Evolutionary conservation across 2,329 filamentous ascomycete genomes (phyloP).

Genomic region (Microdochium bolleyi): DNA sequence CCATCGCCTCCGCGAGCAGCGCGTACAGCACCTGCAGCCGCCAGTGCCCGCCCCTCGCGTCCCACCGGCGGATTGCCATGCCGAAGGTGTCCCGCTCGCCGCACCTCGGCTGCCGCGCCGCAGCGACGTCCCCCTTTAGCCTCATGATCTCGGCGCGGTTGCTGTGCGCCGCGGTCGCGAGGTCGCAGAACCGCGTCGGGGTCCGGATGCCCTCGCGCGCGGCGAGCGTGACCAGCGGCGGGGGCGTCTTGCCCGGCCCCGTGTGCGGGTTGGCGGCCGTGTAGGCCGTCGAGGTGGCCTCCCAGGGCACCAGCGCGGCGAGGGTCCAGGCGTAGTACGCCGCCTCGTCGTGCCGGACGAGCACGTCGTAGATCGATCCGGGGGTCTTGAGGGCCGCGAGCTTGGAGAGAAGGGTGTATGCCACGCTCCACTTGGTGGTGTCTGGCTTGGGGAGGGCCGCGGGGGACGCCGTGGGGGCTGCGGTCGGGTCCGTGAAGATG

Average conservation of each 20-base stretch:
- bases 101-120: constrained; percentile 33
- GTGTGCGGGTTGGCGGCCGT: constrained; percentile 15
- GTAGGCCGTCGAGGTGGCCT: constrained; percentile 27
- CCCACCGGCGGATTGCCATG: constrained; percentile 69
- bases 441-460: constrained; percentile 45
- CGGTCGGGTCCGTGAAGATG: constrained; percentile 63
- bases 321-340: constrained; percentile 71
- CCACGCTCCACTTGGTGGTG: constrained; percentile 49
- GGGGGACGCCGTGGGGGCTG: constrained; percentile 7
- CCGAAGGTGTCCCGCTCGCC: constrained; percentile 57
- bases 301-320: constrained; percentile 68
- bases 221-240: constrained; percentile 54
- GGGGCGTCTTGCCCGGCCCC: constrained; percentile 39
- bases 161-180: constrained; percentile 58
- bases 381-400: constrained; percentile 35
- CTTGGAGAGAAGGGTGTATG: constrained; percentile 55
- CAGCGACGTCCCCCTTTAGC: constrained; percentile 45
- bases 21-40: constrained; percentile 61
- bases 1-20: constrained; percentile 54
- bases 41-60: constrained; percentile 56
- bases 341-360: constrained; percentile 58
- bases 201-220: constrained; percentile 72
- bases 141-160: constrained; percentile 55
- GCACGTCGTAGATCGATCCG: constrained; percentile 38
- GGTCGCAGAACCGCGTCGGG: constrained; percentile 64